Base-by-base conservation (phyloP, 2,329 filamentous ascomycete genomes). In the Penicillium sp. region DNA sequence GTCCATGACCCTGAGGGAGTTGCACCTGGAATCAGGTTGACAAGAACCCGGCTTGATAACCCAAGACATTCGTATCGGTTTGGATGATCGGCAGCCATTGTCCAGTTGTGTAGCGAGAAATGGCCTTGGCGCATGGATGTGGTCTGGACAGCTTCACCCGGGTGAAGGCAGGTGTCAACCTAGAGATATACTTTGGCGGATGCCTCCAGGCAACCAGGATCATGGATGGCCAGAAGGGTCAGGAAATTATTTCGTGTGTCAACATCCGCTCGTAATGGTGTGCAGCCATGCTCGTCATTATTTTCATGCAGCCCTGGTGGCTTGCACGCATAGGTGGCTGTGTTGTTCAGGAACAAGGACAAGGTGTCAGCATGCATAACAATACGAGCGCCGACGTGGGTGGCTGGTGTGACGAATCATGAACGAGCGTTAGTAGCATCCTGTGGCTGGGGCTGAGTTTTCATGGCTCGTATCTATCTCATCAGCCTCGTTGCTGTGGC, bases 391-490 rank as follows among this genome's bases (percentile, higher is more conserved):
- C 35, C 31, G 21, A 49, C 27, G 48, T 57, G 35, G 50, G 57
- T 65, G 57, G 61, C 63, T 64, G 31, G 63, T 59, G 56, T 31
- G 35, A 43, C 62, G 52, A 65, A 64, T 61, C 56, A 57, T 3
- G 19, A 43, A 2, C 2, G 21, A 21, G 27, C 27, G 37, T 62
- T 51, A 54, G 54, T 22, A 31, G 48, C 2, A 21, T 43, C 42
- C 22, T 43, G 63, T 58, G 60, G 60, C 56, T 60, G 63, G 43
- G 63, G 60, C 62, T 52, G 27, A 52, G 62, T 50, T 51, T 44
- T 3, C 19, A 24, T 7, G 16, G 31, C 35, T 27, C 37, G 22
- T 52, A 50, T 52, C 45, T 35, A 21, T n/a, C 31, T 56, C 49
- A 52, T 47, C 31, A 48, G 42, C 52, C 24, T 26, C n/a, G 8